Conservation (phyloP, 192 early-diverging fungal genomes). For the Diversispora epigaea region DNA sequence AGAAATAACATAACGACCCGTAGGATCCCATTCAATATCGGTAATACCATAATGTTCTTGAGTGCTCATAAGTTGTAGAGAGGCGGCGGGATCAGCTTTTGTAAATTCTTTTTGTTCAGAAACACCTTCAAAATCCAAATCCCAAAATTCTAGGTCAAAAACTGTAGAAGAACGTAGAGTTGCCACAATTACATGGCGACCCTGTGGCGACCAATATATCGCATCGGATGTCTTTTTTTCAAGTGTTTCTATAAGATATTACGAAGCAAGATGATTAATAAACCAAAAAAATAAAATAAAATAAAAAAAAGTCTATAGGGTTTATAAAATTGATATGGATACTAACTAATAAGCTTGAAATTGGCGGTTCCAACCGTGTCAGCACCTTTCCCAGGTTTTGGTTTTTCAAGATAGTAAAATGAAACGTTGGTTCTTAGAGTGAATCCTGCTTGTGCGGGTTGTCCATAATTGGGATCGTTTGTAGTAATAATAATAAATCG, state of each 20-base stretch:
- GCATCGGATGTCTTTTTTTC: conserved; percentile 80
- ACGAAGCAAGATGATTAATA: not conserved
- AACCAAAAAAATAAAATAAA: not conserved
- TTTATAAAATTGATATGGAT: too few species aligned
- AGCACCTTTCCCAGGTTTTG: conserved; percentile 56
- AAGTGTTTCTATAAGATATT: conserved; percentile 51
- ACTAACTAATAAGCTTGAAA: conserved; percentile 74
- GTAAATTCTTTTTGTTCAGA: conserved; percentile 51
- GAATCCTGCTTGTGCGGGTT: conserved; percentile 46
- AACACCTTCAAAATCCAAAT: conserved; percentile 75
- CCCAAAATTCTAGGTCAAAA: conserved; percentile 92
- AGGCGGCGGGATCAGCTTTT: conserved; percentile 53
- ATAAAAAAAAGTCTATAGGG: not conserved
- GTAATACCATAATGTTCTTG: conserved; percentile 94
- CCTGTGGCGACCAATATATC: conserved; percentile 94
- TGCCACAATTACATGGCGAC: conserved; percentile 86
- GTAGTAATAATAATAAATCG: conserved; percentile 90
- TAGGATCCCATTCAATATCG: conserved; percentile 98
- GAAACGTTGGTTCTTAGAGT: conserved; percentile 66
- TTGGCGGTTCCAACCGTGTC: conserved; percentile 53
- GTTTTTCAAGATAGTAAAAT: conserved; percentile 82
- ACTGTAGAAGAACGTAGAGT: conserved; percentile 71
- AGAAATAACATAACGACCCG: conserved; percentile 89
- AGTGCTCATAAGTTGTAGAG: conserved; percentile 65
- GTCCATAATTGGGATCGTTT: conserved; percentile 58